These are phyloP conservation scores for Silene latifolia DNA, from an alignment of 148 eudicot genomes.

Conservation along the genomic window DNA sequence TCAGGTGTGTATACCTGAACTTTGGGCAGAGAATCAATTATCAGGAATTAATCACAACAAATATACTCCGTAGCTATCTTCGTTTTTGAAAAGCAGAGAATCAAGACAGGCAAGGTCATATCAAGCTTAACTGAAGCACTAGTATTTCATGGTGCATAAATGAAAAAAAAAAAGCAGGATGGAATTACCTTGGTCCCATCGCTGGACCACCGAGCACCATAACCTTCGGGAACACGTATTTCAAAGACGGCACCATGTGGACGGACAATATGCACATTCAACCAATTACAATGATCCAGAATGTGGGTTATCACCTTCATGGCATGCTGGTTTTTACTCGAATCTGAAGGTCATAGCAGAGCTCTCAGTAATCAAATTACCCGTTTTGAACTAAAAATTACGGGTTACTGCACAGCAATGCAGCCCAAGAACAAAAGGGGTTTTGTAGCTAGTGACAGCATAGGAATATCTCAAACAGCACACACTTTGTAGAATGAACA, in stretches of 20 bases:
- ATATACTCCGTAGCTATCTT: too few species aligned
- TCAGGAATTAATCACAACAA: too few species aligned
- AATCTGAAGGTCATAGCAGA: conserved; percentile 42
- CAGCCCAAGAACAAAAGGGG: background rate
- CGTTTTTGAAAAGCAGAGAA: too few species aligned
- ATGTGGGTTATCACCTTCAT: conserved; percentile 41
- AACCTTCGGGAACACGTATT: conserved; percentile 62
- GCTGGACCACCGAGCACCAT: conserved; percentile 86
- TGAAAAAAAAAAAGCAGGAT: conserved; percentile 2
- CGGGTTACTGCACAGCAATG: background rate
- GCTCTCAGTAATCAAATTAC: background rate
- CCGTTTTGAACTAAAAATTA: background rate
- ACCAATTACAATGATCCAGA: conserved; percentile 55
- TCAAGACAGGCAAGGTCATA: too few species aligned
- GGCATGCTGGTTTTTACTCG: conserved; percentile 58
- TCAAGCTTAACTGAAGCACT: too few species aligned
- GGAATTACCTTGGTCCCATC: conserved; percentile 63
- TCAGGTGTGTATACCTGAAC: too few species aligned
- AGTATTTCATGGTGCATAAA: too few species aligned
- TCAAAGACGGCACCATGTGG: conserved; percentile 78
- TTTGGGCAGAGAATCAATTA: too few species aligned
- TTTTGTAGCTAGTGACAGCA: background rate
- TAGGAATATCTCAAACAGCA: background rate
- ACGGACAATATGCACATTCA: conserved; percentile 69
- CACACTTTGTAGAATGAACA: conserved; percentile 5